Base-by-base conservation (phyloP, 2,329 filamentous ascomycete species). In the Xylariales sp. region DNA sequence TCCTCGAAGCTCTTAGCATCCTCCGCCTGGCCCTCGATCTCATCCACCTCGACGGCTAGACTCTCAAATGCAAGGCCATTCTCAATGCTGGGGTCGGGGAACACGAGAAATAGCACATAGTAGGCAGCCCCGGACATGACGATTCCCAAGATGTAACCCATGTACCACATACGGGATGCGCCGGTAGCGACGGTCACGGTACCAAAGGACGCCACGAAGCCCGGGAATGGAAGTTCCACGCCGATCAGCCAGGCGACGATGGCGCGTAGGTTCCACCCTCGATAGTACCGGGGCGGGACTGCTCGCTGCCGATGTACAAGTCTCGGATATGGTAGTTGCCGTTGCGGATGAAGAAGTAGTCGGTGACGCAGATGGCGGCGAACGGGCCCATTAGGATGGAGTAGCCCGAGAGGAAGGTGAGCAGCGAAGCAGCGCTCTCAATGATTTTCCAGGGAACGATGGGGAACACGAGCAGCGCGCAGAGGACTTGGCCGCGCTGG, bases 391-490 rank as follows among this genome's bases (percentile, higher is more conserved):
- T 50, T 48, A 69, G 67, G 33, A 64, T 57, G 6, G 56, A 54
- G 41, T 67, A 69, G 2, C 4, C 55, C 57, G 57, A 56, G 1
- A 69, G 47, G 40, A 69, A 69, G 6, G 61, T 67, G 2, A 68
- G 47, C 41, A 69, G 66, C 5, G 55, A 55, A 5, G 51, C 44
- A 1, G 65, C 66, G 5, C 53, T 62, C 16, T 57, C 54, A 36
- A 69, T 55, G 8, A 71, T 55, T 25, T 66, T 56, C 66, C 66
- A 70, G 1, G 66, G 66, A 12, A 63, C 55, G 11, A 63, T 50
- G 0, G 56, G 47, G 3, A 57, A 51, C 7, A 56, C 57, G 5
- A 67, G 46, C 3, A 67, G 31, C 6, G 55, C 55, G 38, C 63
- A 66, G 6, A 67, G 43, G 2, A 68, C 46, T 44, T 66, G 62